Evolutionary conservation across 2,329 filamentous ascomycete species (phyloP), one percentile per base, ranked within the genome.

Genomic region (Clarireedia paspali): DNA sequence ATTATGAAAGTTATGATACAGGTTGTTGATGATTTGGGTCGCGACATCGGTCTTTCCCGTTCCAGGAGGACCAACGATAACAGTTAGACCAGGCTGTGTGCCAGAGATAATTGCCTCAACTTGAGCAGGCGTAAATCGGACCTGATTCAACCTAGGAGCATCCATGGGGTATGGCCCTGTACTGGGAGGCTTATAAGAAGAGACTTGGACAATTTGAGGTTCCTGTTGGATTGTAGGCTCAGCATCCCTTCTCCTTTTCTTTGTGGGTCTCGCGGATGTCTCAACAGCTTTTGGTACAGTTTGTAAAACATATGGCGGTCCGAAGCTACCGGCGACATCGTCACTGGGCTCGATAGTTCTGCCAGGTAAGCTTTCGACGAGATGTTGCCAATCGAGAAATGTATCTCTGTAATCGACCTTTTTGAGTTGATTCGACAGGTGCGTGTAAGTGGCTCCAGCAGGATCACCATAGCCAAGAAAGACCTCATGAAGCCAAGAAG

Each of bases 21-120:
- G 88, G 70, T 97, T 96, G 75, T 89, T 96, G 73, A 99, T 99
- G 69, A 97, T 95, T 71, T 99, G 94, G 4, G 92, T 96, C 48
- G 91, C 91, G 53, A 99, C 94, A 72, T 99, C 94, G n/a, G 94
- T 99, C 76, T 99, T 99, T 60, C 95, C 94, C 6, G 94, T 99
- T 54, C 94, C 94, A 6, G 94, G 94, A 53, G 94, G 94, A 1
- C 94, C 94, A 60, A 99, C 89, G 63, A 99, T 87, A 48, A 99
- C 82, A 1, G 92, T 96, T 51, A 99, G 78, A 20, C 95, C 94
- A 38, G 94, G 92, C 66, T 99, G 95, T 6, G 89, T 91, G 20
- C 94, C 94, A 42, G 92, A 96, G 58, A 88, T 84, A 66, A 99
- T 94, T 26, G 94, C 94, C 70, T 97, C 89, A 27, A 95, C 81